These are phyloP conservation scores for Gossypium armourianum DNA, from an alignment of 441 rosid species.

Conservation along the genomic window DNA sequence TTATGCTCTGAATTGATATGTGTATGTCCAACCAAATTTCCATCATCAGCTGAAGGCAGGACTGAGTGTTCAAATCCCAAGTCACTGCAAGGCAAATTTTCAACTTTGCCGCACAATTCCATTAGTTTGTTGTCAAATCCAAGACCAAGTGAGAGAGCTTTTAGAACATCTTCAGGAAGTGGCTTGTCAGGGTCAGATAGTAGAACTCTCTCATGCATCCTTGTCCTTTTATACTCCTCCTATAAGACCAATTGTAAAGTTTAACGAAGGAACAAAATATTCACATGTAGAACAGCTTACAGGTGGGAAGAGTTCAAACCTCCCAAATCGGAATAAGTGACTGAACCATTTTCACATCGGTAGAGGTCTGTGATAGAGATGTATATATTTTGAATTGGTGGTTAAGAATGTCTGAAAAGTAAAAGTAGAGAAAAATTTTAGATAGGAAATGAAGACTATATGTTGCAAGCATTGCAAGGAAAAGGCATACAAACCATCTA, in stretches of 20 bases:
- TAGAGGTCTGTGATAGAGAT: conserved; percentile 62
- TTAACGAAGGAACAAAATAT: conserved; percentile 17
- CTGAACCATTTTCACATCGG: conserved; percentile 84
- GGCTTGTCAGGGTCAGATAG: conserved; percentile 71
- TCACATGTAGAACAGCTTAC: conserved; percentile 13
- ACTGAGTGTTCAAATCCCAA: conserved; percentile 23
- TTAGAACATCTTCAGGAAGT: conserved; percentile 54
- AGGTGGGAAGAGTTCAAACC: conserved; percentile 35
- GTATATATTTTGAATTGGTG: conserved; percentile 49
- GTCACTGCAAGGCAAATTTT: conserved; percentile 24
- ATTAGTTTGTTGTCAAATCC: conserved; percentile 41
- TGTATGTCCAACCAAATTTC: conserved; percentile 27
- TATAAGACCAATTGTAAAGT: conserved; percentile 24
- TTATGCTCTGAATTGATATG: conserved; percentile 26
- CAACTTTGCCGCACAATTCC: conserved; percentile 34
- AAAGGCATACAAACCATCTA: conserved; percentile 49
- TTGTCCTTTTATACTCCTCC: conserved; percentile 84
- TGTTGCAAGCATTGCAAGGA: conserved; percentile 4
- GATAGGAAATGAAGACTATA: conserved; percentile 7
- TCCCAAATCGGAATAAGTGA: conserved; percentile 96
- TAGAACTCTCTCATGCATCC: conserved; percentile 37
- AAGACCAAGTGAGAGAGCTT: conserved; percentile 41
- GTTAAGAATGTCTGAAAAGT: conserved; percentile 63
- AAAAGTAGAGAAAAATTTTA: conserved; percentile 16
- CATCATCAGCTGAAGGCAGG: conserved; percentile 21